Evolutionary conservation across 2,329 filamentous ascomycete genomes (phyloP).

Genomic region (Phyllosticta ampelicida): DNA sequence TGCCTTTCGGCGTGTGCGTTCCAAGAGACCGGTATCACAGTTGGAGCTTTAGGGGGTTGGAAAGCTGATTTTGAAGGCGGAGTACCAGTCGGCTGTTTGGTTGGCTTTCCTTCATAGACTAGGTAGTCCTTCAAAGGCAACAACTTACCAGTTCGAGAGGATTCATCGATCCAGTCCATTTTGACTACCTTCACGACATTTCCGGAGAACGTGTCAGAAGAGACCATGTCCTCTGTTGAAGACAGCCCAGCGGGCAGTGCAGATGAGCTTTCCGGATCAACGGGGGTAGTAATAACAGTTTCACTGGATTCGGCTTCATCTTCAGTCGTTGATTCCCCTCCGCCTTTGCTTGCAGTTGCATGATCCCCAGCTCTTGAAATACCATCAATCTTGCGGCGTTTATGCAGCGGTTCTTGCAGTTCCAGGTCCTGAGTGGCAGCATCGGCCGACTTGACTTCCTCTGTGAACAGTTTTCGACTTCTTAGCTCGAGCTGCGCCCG

Average conservation of each 20-base stretch:
- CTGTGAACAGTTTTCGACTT: constrained; percentile 49
- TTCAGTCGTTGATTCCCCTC: constrained; percentile 18
- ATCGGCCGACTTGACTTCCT: constrained; percentile 30
- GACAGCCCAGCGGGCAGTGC: background rate
- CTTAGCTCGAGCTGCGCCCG: constrained; percentile 71
- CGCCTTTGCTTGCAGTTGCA: background rate
- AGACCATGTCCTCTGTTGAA: background rate
- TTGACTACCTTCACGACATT: constrained; percentile 40
- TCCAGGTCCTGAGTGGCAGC: constrained; percentile 14
- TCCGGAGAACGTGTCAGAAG: background rate
- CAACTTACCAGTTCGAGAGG: constrained; percentile 30
- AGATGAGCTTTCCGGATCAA: background rate
- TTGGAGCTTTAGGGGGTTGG: background rate
- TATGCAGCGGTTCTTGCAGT: constrained; percentile 8
- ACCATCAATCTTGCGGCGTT: constrained; percentile 14
- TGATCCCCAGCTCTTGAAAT: background rate
- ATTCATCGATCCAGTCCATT: constrained; percentile 44
- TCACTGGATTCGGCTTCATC: constrained; percentile 12
- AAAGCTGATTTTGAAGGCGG: constrained; percentile 7
- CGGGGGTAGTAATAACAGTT: background rate
- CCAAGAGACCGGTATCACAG: background rate
- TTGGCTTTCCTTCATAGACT: constrained; percentile 40
- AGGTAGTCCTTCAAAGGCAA: constrained; percentile 40
- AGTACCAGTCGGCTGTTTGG: constrained; percentile 25
- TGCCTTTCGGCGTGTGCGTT: background rate